Percentiles rank a stretch among this genome's conserved stretches.
Evolutionary conservation across 2,329 filamentous ascomycete species (phyloP).

Genomic region (Lecanosticta acicola): DNA sequence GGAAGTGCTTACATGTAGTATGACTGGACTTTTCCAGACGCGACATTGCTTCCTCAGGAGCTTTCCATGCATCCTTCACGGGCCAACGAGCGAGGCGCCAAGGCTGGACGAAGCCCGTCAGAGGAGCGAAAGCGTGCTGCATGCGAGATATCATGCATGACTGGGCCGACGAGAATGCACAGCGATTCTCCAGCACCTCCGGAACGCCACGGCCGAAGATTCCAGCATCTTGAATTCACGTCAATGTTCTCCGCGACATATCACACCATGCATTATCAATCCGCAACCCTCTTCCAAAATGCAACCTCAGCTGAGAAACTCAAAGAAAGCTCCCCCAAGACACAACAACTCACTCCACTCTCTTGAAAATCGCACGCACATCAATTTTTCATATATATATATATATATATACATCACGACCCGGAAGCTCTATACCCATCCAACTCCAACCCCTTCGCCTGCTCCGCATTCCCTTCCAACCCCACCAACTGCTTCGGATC

Average conservation of each 20-base stretch:
- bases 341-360: too few species aligned
- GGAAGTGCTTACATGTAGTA: not conserved
- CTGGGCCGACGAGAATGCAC: slow-evolving; percentile 16
- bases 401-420: too few species aligned
- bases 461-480: slow-evolving; percentile 30
- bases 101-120: too few species aligned
- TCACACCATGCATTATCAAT: slow-evolving; percentile 6
- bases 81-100: too few species aligned
- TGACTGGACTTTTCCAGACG: not conserved
- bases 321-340: too few species aligned
- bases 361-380: not conserved
- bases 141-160: slow-evolving; percentile 22
- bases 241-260: not conserved
- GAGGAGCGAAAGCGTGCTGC: slow-evolving; percentile 27
- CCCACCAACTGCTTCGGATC: slow-evolving; percentile 31
- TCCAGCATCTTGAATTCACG: slow-evolving; percentile 14
- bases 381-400: slow-evolving; percentile 9
- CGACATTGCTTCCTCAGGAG: not conserved
- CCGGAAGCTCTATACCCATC: slow-evolving; percentile 19
- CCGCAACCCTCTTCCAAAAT: too few species aligned
- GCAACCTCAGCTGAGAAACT: too few species aligned
- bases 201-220: slow-evolving; percentile 10
- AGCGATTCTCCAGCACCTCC: slow-evolving; percentile 13
- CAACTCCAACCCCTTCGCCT: slow-evolving; percentile 31
- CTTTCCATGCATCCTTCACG: not conserved